Evolutionary conservation across 495 filamentous ascomycete genomes (phyloP).

Genomic region (Penicillium flavigenum): DNA sequence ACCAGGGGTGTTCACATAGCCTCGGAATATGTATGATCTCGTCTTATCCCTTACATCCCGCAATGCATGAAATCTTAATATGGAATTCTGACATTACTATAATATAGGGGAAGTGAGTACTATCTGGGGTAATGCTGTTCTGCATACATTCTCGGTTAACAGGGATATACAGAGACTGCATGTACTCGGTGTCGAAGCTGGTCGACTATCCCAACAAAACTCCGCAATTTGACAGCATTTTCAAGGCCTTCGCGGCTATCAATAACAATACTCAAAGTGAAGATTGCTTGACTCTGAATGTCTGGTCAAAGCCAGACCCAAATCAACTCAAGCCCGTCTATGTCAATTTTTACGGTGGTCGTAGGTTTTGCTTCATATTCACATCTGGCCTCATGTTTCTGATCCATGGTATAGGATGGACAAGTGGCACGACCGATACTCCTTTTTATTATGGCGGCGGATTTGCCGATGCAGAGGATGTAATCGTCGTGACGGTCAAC

Average conservation of each 20-base stretch:
- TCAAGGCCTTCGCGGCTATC: conserved; percentile 27
- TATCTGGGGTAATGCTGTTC: background rate
- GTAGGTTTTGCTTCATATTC: conserved; percentile 21
- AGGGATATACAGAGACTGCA: conserved; percentile 10
- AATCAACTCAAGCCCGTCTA: conserved; percentile 33
- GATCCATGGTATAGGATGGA: background rate
- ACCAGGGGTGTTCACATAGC: conserved; percentile 1
- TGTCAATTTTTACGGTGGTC: conserved; percentile 39
- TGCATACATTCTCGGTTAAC: background rate
- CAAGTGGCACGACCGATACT: conserved; percentile 21
- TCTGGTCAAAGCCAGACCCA: conserved; percentile 38
- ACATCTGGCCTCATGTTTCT: background rate
- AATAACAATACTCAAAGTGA: conserved; percentile 31
- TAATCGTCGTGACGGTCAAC: conserved; percentile 48
- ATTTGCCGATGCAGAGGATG: conserved; percentile 38
- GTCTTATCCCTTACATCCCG: background rate
- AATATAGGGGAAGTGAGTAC: conserved; percentile 7
- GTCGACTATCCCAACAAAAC: conserved; percentile 32
- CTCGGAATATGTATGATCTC: conserved; percentile 9
- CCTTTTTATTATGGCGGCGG: conserved; percentile 43
- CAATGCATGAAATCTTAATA: too few relatives aligned
- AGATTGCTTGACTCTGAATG: conserved; percentile 49
- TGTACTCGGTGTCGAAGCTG: conserved; percentile 7
- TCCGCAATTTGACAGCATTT: conserved; percentile 26
- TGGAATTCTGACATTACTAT: background rate